phyloP scores from a whole-genome alignment of 177 flowering plant species.

The Telopea speciosissima region DNA sequence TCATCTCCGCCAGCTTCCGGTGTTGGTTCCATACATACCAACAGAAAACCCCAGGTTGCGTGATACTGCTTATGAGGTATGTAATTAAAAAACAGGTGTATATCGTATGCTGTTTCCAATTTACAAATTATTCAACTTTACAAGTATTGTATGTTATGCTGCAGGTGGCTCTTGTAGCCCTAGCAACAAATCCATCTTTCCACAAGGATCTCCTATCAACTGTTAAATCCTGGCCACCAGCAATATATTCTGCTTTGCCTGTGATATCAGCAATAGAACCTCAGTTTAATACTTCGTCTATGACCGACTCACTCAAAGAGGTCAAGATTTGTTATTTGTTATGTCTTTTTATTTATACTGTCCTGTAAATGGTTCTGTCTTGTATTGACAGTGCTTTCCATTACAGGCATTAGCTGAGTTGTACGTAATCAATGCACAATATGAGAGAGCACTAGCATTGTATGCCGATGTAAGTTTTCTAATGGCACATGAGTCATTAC shows the following conservation, averaged over 20 bases:
- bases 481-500: neutral
- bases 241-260: slow-evolving; percentile 73
- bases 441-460: slow-evolving; percentile 79
- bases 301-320: slow-evolving; percentile 90
- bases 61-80: slow-evolving; percentile 96
- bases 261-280: slow-evolving; percentile 92
- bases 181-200: slow-evolving; percentile 80
- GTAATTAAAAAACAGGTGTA: slow-evolving; percentile 5
- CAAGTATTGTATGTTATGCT: slow-evolving; percentile 15
- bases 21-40: slow-evolving; percentile 86
- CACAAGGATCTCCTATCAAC: slow-evolving; percentile 82
- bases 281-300: slow-evolving; percentile 76
- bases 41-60: slow-evolving; percentile 83
- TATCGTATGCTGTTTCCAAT: neutral
- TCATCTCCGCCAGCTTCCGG: slow-evolving; percentile 96
- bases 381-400: slow-evolving; percentile 2
- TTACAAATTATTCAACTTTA: neutral
- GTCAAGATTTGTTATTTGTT: slow-evolving; percentile 26
- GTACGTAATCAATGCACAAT: slow-evolving; percentile 75
- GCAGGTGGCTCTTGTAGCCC: slow-evolving; percentile 91
- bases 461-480: slow-evolving; percentile 89
- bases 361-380: neutral
- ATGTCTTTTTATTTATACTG: neutral
- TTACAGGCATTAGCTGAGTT: slow-evolving; percentile 87
- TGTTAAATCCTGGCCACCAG: slow-evolving; percentile 86